A percentile compares a stretch with the other conserved stretches of the same genome.
These are phyloP conservation scores for Fusarium begoniae DNA, from an alignment of 2,329 filamentous ascomycete genomes.

Conservation along the genomic window DNA sequence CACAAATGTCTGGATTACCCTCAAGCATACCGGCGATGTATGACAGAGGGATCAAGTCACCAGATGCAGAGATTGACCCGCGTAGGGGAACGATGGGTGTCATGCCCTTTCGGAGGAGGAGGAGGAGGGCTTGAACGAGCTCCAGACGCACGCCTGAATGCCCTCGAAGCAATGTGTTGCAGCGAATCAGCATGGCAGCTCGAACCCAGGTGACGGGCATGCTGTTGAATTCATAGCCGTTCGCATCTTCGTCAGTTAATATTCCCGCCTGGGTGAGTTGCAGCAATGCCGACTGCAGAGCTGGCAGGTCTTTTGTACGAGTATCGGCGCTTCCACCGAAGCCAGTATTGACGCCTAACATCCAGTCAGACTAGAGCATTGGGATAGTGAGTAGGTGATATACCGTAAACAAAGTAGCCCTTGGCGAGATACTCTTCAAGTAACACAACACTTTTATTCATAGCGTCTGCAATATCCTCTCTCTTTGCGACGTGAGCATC, in stretches of 20 bases:
- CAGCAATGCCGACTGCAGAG: background rate
- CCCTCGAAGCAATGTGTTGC: accelerated
- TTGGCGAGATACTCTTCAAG: background rate
- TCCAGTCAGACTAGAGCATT: background rate
- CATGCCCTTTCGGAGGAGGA: accelerated
- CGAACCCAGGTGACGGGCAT: background rate
- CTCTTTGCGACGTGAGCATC: accelerated
- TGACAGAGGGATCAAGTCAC: background rate
- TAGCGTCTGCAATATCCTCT: accelerated
- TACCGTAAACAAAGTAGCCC: background rate
- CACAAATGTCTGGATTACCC: background rate
- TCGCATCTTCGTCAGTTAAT: accelerated
- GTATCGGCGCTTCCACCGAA: background rate
- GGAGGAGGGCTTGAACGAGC: background rate
- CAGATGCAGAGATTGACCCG: background rate
- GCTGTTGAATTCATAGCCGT: accelerated
- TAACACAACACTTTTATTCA: background rate
- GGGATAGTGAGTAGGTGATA: accelerated
- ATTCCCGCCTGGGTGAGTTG: background rate
- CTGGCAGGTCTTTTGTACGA: background rate
- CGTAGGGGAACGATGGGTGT: background rate
- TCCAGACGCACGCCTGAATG: background rate
- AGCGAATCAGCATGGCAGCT: background rate
- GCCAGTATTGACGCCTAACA: background rate
- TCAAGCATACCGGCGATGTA: background rate